phyloP scores from a whole-genome alignment of 139 green algal genomes.

The Chlamydomonas sp. region DNA sequence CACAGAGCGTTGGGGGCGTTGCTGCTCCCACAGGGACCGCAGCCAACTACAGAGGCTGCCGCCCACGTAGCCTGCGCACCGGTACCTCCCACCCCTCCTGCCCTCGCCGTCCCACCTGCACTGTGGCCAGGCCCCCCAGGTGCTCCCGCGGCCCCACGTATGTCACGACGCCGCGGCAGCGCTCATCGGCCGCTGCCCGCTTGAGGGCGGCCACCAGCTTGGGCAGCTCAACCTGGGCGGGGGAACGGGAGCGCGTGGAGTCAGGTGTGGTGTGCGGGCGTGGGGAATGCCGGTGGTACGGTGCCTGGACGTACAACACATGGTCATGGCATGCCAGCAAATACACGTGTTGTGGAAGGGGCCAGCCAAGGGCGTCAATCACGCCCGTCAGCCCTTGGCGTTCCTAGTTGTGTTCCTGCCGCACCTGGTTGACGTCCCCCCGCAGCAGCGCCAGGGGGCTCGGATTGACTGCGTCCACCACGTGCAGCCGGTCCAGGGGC shows the following conservation, averaged over 20 bases:
- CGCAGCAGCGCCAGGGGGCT: constrained; percentile 36
- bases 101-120: constrained; percentile 42
- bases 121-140: constrained; percentile 61
- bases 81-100: too few relatives aligned
- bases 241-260: neutral
- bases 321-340: too few relatives aligned
- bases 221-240: constrained; percentile 55
- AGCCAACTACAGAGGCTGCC: too few relatives aligned
- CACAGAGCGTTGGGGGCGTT: too few relatives aligned
- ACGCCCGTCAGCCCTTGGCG: too few relatives aligned
- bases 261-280: neutral
- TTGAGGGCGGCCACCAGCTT: constrained; percentile 62
- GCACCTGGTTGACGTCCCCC: constrained; percentile 18
- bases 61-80: too few relatives aligned
- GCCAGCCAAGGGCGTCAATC: neutral
- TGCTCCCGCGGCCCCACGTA: constrained; percentile 50
- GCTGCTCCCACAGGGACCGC: too few relatives aligned
- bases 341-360: neutral
- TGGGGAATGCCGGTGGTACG: neutral
- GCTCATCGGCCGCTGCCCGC: constrained; percentile 45
- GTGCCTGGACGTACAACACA: neutral
- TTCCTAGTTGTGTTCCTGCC: too few relatives aligned
- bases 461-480: constrained; percentile 50
- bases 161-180: constrained; percentile 56
- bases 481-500: constrained; percentile 57